Evolutionary conservation across 1,284 basidiomycete species (phyloP).

Genomic region (Cystobasidium pallidum): DNA sequence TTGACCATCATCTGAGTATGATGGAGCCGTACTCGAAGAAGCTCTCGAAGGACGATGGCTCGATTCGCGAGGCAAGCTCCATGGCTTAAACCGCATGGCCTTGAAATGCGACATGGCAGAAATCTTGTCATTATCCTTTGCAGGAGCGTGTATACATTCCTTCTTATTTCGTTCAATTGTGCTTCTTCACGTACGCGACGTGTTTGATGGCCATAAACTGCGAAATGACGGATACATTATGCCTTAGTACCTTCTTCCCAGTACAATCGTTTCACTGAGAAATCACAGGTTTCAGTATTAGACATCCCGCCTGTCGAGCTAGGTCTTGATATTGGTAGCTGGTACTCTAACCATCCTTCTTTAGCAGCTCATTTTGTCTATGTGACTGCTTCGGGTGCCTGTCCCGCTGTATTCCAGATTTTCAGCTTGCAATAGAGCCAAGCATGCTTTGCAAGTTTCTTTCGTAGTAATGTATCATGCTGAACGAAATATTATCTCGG

Average conservation of each 20-base stretch:
- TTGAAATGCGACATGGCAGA: constrained; percentile 22
- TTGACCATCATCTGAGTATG: too few relatives aligned
- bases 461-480: constrained; percentile 21
- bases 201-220: constrained; percentile 3
- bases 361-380: constrained; percentile 15
- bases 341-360: constrained; percentile 32
- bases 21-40: constrained; percentile 17
- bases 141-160: background rate
- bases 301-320: too few relatives aligned
- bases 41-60: constrained; percentile 1
- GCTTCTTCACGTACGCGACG: constrained; percentile 4
- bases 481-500: constrained; percentile 9
- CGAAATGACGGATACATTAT: constrained; percentile 1
- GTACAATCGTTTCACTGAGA: constrained; percentile 28
- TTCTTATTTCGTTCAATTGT: constrained; percentile 5
- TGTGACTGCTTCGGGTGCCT: background rate
- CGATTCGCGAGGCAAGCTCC: too few relatives aligned
- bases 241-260: constrained; percentile 28
- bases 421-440: constrained; percentile 14
- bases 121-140: background rate
- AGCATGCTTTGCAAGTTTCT: constrained; percentile 36
- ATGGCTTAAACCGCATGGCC: background rate
- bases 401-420: constrained; percentile 2
- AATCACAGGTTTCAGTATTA: background rate
- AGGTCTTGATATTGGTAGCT: background rate